Conservation (phyloP, 1,284 basidiomycete genomes). For the Irpex lacteus region DNA sequence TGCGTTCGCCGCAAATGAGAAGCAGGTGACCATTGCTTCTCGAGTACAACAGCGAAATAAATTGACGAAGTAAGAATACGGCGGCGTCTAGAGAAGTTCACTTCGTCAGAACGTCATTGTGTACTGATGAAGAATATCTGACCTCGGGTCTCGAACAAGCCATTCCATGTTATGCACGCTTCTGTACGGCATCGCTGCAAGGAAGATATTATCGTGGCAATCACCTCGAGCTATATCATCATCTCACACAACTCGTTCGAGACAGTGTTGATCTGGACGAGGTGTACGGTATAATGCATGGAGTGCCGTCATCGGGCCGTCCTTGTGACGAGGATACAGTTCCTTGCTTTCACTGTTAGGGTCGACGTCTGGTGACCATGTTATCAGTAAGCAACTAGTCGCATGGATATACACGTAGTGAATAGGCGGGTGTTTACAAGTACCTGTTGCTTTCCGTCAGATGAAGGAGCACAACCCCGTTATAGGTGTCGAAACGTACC, state of each 20-base stretch:
- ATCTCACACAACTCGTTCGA: background rate
- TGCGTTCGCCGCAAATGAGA: background rate
- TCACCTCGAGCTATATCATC: background rate
- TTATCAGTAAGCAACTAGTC: background rate
- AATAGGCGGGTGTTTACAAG: background rate
- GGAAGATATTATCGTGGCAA: background rate
- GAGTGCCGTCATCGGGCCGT: background rate
- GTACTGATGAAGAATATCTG: background rate
- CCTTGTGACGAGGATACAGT: background rate
- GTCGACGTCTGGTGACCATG: background rate
- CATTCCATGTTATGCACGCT: background rate
- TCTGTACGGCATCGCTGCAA: background rate
- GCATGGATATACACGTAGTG: background rate
- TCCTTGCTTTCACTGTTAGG: background rate
- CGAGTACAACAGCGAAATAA: background rate
- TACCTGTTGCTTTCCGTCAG: background rate
- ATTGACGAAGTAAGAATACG: background rate
- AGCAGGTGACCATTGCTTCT: background rate
- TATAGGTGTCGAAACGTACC: background rate
- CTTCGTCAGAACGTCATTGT: background rate
- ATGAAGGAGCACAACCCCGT: background rate
- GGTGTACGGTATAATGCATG: background rate
- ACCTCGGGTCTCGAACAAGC: background rate
- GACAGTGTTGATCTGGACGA: background rate
- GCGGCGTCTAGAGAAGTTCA: background rate